Base-by-base conservation (phyloP, 2,329 filamentous ascomycete genomes). In the Talaromyces rugulosus region DNA sequence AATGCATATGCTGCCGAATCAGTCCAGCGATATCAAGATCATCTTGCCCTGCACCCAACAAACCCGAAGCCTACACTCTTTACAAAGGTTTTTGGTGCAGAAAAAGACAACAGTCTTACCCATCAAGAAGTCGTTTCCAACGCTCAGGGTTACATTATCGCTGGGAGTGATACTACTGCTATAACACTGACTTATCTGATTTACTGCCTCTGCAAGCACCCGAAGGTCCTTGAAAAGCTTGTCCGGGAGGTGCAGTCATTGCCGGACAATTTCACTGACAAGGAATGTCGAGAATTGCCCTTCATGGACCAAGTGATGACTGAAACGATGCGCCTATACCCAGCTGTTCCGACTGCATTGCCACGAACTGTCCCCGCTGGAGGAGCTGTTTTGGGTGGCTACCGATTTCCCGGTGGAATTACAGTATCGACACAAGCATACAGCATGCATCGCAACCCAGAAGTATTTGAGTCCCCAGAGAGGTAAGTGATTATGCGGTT, bases 251-350 rank as follows among this genome's bases (percentile, higher is more conserved):
- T 87, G 0, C 69, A 75, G 0, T 71, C 70, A 58, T 66, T 60
- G 51, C 70, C 12, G n/a, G 8, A 54, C 44, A 18, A 67, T 74
- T 59, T 79, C 79, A 0, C 71, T 73, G 60, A 70, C 75, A 12
- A 82, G 76, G 67, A 72, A 70, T 67, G 87, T 0, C 82, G 86
- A 64, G 67, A 67, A 2, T 75, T 87, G 0, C 82, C 82, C 0
- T 66, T 84, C 2, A 77, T 88, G 0, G 78, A 87, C 61, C 83
- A 84, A 18, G 74, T 86, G 2, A 65, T 88, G n/a, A 81, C 78
- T 69, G 86, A 88, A 68, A 84, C 84, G 0, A 76, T 88, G 28
- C 80, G 85, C 1, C 75, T 85, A 1, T 80, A 86, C 59, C 78
- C 83, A 0, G 81, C 85, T 0, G 84, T 86, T 11, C 83, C 85